These are phyloP conservation scores for Phytophthora cryptogea DNA, from an alignment of 352 stramenopile genomes.

Conservation along the genomic window DNA sequence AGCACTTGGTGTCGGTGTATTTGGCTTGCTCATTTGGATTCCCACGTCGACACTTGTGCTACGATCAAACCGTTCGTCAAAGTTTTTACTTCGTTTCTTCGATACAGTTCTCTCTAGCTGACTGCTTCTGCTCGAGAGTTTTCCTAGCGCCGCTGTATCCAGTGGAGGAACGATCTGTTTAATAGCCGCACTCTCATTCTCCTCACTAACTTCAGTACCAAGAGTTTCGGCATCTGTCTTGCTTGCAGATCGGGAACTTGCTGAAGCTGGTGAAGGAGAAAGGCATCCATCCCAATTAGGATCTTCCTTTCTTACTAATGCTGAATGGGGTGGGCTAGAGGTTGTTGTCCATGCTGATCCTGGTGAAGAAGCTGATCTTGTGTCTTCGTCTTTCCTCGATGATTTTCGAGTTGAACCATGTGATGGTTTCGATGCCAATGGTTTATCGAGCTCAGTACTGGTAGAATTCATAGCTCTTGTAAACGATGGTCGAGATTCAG, in stretches of 20 bases:
- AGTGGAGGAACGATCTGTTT: constrained; percentile 1
- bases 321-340: constrained; percentile 1
- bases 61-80: background rate
- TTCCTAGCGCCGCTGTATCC: constrained; percentile 14
- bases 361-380: background rate
- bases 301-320: background rate
- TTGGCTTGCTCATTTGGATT: constrained; percentile 15
- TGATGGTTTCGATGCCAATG: background rate
- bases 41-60: constrained; percentile 3
- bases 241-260: background rate
- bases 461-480: background rate
- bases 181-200: background rate
- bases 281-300: background rate
- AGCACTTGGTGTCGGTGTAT: background rate
- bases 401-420: background rate
- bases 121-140: constrained; percentile 16
- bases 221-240: background rate
- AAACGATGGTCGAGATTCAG: background rate
- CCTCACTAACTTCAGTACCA: background rate
- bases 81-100: constrained; percentile 18
- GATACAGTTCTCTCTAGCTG: constrained; percentile 10
- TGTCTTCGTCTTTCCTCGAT: background rate
- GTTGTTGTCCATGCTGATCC: constrained; percentile 10
- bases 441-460: background rate
- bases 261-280: background rate